phyloP scores from a whole-genome alignment of 208 protist genomes.

The Leishmania aethiopica region DNA sequence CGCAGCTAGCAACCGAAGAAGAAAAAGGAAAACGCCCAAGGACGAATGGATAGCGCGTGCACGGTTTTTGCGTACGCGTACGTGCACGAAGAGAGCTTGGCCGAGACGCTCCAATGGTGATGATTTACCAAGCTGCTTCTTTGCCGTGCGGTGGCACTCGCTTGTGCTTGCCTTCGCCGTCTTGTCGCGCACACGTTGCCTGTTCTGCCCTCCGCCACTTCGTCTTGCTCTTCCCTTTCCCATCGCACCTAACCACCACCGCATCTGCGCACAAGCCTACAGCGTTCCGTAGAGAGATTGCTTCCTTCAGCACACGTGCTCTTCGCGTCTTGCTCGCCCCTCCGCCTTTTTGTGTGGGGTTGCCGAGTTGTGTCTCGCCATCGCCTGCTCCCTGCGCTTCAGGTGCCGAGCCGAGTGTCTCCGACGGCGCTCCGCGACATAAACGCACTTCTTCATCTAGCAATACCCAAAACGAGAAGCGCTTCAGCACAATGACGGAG shows the following conservation, averaged over 20 bases:
- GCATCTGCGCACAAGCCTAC: not conserved
- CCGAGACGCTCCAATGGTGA: no score
- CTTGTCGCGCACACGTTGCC: conserved; percentile 1
- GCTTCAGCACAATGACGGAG: conserved; percentile 85
- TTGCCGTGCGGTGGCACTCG: not conserved
- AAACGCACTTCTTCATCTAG: not conserved
- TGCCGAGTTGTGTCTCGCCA: not conserved
- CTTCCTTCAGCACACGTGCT: not conserved
- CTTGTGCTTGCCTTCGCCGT: not conserved
- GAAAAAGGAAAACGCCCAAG: not conserved
- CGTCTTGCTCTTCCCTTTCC: not conserved
- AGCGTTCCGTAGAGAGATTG: not conserved
- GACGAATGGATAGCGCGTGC: not conserved
- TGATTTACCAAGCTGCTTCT: not conserved
- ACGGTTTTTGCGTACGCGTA: not conserved
- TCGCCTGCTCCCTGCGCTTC: not conserved
- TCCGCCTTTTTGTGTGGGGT: not conserved
- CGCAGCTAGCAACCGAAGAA: not conserved
- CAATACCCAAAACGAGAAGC: not conserved
- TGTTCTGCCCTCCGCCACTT: not conserved
- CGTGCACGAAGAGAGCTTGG: not conserved
- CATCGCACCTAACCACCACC: not conserved
- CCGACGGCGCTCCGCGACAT: not conserved
- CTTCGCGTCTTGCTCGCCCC: not conserved
- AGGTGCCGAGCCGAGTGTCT: not conserved